Evolutionary conservation across 441 rosid genomes (phyloP).

Genomic region (Aquilaria agallochum): DNA sequence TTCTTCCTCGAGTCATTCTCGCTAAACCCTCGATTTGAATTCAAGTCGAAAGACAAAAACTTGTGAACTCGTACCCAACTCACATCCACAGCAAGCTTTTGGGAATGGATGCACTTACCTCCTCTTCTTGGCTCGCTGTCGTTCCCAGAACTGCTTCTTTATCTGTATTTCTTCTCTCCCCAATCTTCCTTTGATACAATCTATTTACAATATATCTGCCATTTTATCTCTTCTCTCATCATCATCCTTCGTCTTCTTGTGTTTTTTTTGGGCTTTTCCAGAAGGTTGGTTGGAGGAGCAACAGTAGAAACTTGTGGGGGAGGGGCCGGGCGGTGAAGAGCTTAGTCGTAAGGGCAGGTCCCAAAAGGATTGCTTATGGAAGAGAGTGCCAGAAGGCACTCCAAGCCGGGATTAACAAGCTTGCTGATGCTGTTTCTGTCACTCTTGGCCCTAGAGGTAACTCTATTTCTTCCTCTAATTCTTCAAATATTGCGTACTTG

Average conservation of each 20-base stretch:
- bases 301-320: conserved; percentile 22
- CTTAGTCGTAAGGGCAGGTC: conserved; percentile 62
- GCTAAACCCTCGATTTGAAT: background rate
- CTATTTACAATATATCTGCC: too few species aligned
- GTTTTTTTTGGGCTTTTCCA: conserved; percentile 21
- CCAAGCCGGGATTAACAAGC: conserved; percentile 82
- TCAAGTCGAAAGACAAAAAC: too few species aligned
- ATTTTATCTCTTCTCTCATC: background rate
- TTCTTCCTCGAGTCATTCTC: too few species aligned
- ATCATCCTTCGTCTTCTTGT: background rate
- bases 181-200: too few species aligned
- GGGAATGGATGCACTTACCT: conserved; percentile 2
- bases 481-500: background rate
- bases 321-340: conserved; percentile 26
- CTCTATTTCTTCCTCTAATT: conserved; percentile 7
- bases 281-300: conserved; percentile 32
- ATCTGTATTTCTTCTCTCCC: conserved; percentile 4
- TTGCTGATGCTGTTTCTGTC: conserved; percentile 87
- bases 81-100: background rate
- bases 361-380: conserved; percentile 67
- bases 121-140: conserved; percentile 1
- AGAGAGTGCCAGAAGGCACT: conserved; percentile 64
- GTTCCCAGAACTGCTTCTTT: conserved; percentile 8
- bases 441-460: conserved; percentile 90
- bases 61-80: background rate